phyloP scores from a whole-genome alignment of 1,284 basidiomycete species.

The Coniferiporia weirii region DNA sequence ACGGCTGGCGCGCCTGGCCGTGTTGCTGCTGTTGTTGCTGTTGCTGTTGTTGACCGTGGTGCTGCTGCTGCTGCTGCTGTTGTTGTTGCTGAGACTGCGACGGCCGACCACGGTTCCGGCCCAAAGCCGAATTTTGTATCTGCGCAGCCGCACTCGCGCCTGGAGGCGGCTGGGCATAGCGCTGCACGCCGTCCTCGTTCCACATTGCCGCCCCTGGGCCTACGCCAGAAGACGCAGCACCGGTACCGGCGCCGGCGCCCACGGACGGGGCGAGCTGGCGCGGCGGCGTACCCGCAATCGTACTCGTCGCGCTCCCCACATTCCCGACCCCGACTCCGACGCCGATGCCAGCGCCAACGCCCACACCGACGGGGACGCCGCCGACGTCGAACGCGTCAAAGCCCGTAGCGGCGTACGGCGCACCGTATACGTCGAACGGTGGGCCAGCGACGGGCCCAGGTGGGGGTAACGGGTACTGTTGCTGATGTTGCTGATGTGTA shows the following conservation, averaged over 20 bases:
- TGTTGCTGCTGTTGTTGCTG: too few species aligned
- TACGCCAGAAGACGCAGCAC: too few species aligned
- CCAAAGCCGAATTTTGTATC: too few species aligned
- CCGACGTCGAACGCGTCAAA: neutral
- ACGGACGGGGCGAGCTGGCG: neutral
- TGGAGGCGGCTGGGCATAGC: too few species aligned
- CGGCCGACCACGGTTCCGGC: neutral
- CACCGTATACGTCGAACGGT: neutral
- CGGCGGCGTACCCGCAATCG: slow-evolving; percentile 8
- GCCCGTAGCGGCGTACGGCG: neutral
- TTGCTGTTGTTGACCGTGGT: neutral
- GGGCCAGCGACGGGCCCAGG: neutral
- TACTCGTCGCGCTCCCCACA: slow-evolving; percentile 1
- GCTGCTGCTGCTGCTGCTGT: neutral
- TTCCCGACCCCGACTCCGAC: too few species aligned
- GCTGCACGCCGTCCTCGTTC: too few species aligned
- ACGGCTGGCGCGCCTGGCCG: neutral
- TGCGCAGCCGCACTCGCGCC: too few species aligned
- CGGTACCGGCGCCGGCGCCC: too few species aligned
- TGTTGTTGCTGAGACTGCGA: neutral
- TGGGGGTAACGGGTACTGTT: neutral
- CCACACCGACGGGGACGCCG: neutral
- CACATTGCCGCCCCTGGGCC: too few species aligned
- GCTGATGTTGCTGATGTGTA: neutral
- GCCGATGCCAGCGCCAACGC: neutral